Evolutionary conservation across 768 basidiomycete genomes (phyloP).

Genomic region (Termitomyces sp.): DNA sequence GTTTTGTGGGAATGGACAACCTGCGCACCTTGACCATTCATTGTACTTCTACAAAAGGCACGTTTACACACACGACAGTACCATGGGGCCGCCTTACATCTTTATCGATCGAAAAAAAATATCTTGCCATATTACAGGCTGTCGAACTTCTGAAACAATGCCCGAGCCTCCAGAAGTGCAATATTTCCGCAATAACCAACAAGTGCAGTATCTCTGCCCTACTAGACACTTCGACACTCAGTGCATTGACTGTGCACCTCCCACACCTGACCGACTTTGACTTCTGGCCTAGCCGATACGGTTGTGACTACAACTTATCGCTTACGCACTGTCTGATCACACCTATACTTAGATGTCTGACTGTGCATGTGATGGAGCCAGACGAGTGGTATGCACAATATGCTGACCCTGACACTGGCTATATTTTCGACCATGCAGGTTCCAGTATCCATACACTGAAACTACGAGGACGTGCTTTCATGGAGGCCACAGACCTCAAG

Average conservation of each 20-base stretch:
- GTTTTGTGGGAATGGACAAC: no score
- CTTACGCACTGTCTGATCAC: background rate
- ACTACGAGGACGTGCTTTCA: background rate
- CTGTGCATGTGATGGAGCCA: background rate
- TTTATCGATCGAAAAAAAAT: background rate
- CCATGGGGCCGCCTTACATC: background rate
- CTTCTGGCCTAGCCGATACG: background rate
- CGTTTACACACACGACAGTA: background rate
- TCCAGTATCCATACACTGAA: background rate
- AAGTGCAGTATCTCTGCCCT: no score
- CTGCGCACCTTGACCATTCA: no score
- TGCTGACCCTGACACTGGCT: no score
- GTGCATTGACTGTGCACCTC: background rate
- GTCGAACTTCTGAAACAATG: background rate
- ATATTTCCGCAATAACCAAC: background rate
- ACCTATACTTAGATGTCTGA: background rate
- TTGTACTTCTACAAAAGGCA: no score
- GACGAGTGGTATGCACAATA: no score
- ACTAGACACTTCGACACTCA: background rate
- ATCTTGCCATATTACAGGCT: background rate
- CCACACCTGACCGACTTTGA: background rate
- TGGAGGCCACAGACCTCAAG: no score
- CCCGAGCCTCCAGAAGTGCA: background rate
- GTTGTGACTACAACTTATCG: background rate
- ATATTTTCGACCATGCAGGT: background rate